Percentiles rank a stretch among this genome's conserved stretches.
Conservation (phyloP, 2,329 filamentous ascomycete genomes). For the Beauveria scarabaeidicola region DNA sequence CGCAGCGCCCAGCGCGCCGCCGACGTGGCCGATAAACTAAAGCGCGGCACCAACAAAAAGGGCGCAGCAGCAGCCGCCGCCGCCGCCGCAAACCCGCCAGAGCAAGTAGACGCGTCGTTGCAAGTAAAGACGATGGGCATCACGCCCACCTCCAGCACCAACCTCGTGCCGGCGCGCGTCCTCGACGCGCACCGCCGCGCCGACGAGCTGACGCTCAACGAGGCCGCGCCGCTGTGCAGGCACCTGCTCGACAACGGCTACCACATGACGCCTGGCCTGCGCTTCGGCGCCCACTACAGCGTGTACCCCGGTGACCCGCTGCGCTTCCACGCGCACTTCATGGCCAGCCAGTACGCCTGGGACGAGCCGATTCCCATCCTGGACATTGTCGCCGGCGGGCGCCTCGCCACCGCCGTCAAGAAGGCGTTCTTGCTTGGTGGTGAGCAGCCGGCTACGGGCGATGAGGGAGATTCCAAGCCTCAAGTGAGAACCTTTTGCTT, state of each 20-base stretch:
- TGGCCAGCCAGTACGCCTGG: slow-evolving; percentile 79
- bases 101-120: not conserved
- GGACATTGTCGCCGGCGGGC: slow-evolving; percentile 76
- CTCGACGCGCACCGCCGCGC: slow-evolving; percentile 12
- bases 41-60: slow-evolving; percentile 15
- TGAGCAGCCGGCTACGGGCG: slow-evolving; percentile 30
- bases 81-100: not conserved
- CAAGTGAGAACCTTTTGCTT: slow-evolving; percentile 69
- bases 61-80: not conserved
- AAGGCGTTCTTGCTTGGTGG: slow-evolving; percentile 88
- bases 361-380: slow-evolving; percentile 77
- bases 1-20: slow-evolving; percentile 29
- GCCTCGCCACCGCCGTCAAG: slow-evolving; percentile 89
- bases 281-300: slow-evolving; percentile 90
- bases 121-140: slow-evolving; percentile 18
- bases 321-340: slow-evolving; percentile 90
- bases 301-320: slow-evolving; percentile 93
- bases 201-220: slow-evolving; percentile 15
- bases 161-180: slow-evolving; percentile 19
- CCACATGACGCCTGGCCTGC: slow-evolving; percentile 83
- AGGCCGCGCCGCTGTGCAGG: slow-evolving; percentile 55
- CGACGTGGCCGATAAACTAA: slow-evolving; percentile 20
- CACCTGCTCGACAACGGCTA: slow-evolving; percentile 73
- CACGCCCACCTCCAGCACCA: slow-evolving; percentile 28
- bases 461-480: slow-evolving; percentile 22